Evolutionary conservation across 2,329 filamentous ascomycete species (phyloP).

Genomic region (Zopfia rhizophila): DNA sequence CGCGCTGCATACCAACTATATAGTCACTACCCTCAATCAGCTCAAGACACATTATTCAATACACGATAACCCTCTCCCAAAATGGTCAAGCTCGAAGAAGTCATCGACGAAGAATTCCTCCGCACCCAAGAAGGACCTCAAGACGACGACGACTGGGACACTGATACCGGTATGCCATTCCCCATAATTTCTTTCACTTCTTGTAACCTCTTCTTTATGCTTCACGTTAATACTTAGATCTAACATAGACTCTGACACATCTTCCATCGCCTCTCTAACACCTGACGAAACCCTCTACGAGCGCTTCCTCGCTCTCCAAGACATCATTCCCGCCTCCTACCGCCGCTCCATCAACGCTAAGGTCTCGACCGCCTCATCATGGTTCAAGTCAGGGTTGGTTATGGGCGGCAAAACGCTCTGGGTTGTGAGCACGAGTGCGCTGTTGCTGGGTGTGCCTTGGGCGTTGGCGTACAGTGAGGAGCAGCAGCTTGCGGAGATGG

Average conservation of each 20-base stretch:
- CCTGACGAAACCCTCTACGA: conserved; percentile 55
- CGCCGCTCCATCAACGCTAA: conserved; percentile 53
- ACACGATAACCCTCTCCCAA: too few species aligned
- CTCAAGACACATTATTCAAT: too few species aligned
- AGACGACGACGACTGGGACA: conserved; percentile 85
- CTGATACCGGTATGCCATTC: conserved; percentile 90
- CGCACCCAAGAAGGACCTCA: conserved; percentile 72
- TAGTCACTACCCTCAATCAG: too few species aligned
- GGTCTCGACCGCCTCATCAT: conserved; percentile 63
- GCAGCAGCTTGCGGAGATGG: conserved; percentile 96
- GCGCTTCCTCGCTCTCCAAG: conserved; percentile 55
- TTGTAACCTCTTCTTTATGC: conserved; percentile 4
- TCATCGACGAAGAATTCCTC: conserved; percentile 95
- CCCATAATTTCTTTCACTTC: conserved; percentile 1
- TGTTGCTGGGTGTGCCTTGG: conserved; percentile 92
- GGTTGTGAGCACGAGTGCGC: conserved; percentile 88
- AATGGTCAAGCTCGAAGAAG: conserved; percentile 98
- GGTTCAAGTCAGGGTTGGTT: conserved; percentile 69
- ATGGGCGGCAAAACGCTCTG: conserved; percentile 89
- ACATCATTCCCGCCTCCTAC: conserved; percentile 58
- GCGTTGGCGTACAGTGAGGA: conserved; percentile 94
- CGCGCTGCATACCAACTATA: too few species aligned
- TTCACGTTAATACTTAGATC: conserved; percentile 60
- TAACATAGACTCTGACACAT: conserved; percentile 84
- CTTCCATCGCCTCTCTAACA: conserved; percentile 64